phyloP scores from a whole-genome alignment of 148 eudicot species.

The Arctostaphylos glauca region DNA sequence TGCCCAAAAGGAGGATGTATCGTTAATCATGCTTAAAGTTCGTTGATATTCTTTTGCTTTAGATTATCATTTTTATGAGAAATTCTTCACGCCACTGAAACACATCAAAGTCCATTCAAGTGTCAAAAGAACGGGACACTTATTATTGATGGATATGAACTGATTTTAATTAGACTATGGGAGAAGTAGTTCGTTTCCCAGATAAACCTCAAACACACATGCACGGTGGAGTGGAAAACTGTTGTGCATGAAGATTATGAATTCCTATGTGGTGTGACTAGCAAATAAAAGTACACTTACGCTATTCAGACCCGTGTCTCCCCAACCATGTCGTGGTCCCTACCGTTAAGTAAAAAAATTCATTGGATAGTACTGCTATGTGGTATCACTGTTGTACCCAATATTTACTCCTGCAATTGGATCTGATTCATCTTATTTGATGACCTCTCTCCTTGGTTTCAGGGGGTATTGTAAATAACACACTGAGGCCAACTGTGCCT shows the following conservation, averaged over 20 bases:
- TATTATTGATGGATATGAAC: not conserved
- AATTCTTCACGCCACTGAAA: not conserved
- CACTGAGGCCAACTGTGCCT: conserved; percentile 47
- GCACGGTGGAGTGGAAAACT: not conserved
- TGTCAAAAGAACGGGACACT: not conserved
- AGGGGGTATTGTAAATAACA: conserved; percentile 60
- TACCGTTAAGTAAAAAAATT: not conserved
- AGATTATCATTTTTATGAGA: not conserved
- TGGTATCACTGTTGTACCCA: no score
- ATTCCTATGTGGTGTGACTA: not conserved
- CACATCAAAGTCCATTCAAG: not conserved
- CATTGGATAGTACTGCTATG: not conserved
- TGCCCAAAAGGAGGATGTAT: not conserved
- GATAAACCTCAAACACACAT: not conserved
- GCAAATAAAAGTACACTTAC: not conserved
- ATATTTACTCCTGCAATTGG: no score
- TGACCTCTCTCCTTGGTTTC: conserved; percentile 18
- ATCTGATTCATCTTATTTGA: no score
- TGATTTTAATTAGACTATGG: not conserved
- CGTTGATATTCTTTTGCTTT: not conserved
- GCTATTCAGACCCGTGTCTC: not conserved
- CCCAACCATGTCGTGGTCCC: not conserved
- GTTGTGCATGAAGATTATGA: not conserved
- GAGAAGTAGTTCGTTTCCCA: not conserved
- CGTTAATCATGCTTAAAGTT: no score